These are phyloP conservation scores for Pelargonium australe DNA, from an alignment of 441 rosid species.

Conservation along the genomic window DNA sequence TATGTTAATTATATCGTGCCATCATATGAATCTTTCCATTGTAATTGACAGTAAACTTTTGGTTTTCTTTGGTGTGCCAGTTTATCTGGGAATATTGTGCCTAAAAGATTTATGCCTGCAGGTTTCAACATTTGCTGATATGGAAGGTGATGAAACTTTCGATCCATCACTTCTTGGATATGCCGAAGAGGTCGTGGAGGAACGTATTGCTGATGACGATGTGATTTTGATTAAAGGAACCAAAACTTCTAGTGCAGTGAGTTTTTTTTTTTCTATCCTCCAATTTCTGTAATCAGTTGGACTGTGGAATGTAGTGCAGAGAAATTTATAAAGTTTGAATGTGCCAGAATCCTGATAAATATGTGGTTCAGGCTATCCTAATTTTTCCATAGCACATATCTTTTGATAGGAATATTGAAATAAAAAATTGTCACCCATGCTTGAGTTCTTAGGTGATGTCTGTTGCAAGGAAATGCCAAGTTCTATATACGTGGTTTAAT, in stretches of 20 bases:
- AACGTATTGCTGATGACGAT: constrained; percentile 91
- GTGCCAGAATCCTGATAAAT: not conserved
- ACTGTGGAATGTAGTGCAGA: not conserved
- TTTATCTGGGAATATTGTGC: not conserved
- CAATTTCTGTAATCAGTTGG: not conserved
- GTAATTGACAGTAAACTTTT: no score
- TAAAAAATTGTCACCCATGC: not conserved
- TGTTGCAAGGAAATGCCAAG: not conserved
- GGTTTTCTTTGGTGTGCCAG: no score
- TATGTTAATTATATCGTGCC: no score
- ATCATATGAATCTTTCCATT: no score
- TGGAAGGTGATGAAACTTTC: constrained; percentile 98
- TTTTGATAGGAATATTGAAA: not conserved
- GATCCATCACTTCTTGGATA: constrained; percentile 75
- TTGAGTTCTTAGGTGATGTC: not conserved
- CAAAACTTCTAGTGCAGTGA: constrained; percentile 74
- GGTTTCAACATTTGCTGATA: constrained; percentile 99
- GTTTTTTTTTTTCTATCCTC: constrained; percentile 22
- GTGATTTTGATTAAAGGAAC: constrained; percentile 91
- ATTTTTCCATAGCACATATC: not conserved
- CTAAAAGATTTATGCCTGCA: constrained; percentile 20
- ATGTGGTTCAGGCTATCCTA: not conserved
- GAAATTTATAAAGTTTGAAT: not conserved
- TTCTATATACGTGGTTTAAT: constrained; percentile 8
- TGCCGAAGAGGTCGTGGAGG: constrained; percentile 93